Percentiles rank a stretch among this genome's conserved stretches.
These are phyloP conservation scores for Henckelia pumila DNA, from an alignment of 257 asterid genomes.

Conservation along the genomic window DNA sequence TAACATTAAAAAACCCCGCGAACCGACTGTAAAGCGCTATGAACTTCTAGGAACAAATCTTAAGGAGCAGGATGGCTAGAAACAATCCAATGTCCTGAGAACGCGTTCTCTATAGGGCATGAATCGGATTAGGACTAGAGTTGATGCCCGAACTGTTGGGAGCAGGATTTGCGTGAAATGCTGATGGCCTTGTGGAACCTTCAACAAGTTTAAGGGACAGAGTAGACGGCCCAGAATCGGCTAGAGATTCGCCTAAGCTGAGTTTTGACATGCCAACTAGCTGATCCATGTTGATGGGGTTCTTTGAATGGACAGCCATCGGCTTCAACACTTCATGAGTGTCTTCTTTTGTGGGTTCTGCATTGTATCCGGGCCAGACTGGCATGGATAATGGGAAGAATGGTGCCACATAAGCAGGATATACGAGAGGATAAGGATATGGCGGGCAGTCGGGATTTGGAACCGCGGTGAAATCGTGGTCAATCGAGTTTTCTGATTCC, in stretches of 20 bases:
- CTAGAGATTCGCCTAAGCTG: conserved; percentile 77
- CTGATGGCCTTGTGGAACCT: conserved; percentile 87
- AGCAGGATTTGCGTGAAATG: conserved; percentile 81
- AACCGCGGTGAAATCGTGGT: conserved; percentile 35
- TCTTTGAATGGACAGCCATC: conserved; percentile 82
- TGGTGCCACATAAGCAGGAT: conserved; percentile 83
- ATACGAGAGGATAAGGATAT: conserved; percentile 62
- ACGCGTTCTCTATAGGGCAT: conserved; percentile 45
- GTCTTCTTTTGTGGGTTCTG: conserved; percentile 61
- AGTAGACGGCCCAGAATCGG: conserved; percentile 48
- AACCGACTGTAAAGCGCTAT: conserved; percentile 32
- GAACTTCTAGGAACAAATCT: conserved; percentile 42
- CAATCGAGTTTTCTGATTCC: conserved; percentile 78
- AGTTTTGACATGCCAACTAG: conserved; percentile 86
- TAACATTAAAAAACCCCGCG: conserved; percentile 25
- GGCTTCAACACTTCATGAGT: conserved; percentile 90
- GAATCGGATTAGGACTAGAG: conserved; percentile 76
- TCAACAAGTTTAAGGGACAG: conserved; percentile 69
- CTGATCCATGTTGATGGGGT: conserved; percentile 83
- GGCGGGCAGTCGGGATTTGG: conserved; percentile 53
- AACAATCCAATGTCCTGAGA: conserved; percentile 25
- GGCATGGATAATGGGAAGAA: conserved; percentile 65
- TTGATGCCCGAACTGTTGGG: conserved; percentile 57
- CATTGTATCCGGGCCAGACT: conserved; percentile 58
- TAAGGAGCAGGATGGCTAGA: conserved; percentile 3